Evolutionary conservation across 2,329 filamentous ascomycete species (phyloP), one percentile per base, ranked within the genome.

Genomic region (Trichoderma sp.): DNA sequence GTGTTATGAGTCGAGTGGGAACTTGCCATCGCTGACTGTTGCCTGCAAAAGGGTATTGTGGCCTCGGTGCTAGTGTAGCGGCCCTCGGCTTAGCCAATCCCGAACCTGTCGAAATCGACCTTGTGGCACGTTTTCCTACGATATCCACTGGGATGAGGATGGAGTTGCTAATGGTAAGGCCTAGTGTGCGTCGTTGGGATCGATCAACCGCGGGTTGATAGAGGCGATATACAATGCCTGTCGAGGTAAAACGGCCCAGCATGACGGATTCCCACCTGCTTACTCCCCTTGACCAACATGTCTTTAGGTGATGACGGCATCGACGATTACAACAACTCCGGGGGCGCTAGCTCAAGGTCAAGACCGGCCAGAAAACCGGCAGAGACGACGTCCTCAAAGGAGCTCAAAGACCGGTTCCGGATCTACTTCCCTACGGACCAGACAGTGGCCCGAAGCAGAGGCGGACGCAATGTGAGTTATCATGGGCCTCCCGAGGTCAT

Each of bases 341-440:
- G 81, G 59, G 85, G 87, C 33, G 72, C 77, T 78, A 82, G 29
- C 76, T 83, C 81, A 65, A 80, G 78, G 69, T 83, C 81, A 64
- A 80, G 77, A 73, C 71, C 76, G 31, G 75, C 75, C 60, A 77
- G 76, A 50, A 80, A 79, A 72, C 80, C 79, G 56, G 77, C 77
- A 59, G 78, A 77, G 68, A 78, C 78, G 31, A 68, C 21, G 35
- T 65, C 76, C 31, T 67, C 76, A 41, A 77, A 76, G 45, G 66
- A 76, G 73, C 78, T 86, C 45, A 84, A 85, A 77, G 84, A 90
- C 38, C 86, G 87, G 65, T 89, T 97, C 78, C 90, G 92, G 11
- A 89, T 97, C 69, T 97, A 95, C 83, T 98, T 96, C 80, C 95
- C 95, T 3, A 95, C 93, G 1, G 83, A 89, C 12, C 84, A 91